Evolutionary conservation across 176 grass and related monocot species (phyloP).

Genomic region (Pontederia paniculata): DNA sequence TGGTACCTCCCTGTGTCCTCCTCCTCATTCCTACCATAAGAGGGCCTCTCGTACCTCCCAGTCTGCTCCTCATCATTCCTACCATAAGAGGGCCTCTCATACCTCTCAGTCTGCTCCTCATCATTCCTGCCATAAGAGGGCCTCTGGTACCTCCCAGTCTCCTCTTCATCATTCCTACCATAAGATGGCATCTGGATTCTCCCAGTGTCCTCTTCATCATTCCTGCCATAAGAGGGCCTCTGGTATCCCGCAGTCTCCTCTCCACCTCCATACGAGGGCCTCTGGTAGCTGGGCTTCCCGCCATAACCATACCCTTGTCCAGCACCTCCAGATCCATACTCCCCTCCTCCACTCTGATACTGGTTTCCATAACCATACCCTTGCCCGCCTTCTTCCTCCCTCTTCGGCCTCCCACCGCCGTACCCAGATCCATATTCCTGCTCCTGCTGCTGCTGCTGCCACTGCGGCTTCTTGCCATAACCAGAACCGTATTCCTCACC

Average conservation of each 20-base stretch:
- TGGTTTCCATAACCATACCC: constrained; percentile 27
- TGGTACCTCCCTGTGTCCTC: not conserved
- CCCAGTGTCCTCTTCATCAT: too few relatives aligned
- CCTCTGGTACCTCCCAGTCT: not conserved
- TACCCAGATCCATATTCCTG: constrained; percentile 14
- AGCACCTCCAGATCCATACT: constrained; percentile 20
- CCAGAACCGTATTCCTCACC: constrained; percentile 14
- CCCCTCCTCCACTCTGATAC: constrained; percentile 16
- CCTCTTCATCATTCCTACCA: too few relatives aligned
- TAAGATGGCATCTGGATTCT: too few relatives aligned
- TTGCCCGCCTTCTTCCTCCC: constrained; percentile 2
- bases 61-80: not conserved
- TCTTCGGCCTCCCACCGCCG: constrained; percentile 6
- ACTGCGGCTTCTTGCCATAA: not conserved
- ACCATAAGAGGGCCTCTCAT: not conserved
- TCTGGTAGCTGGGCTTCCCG: constrained; percentile 14
- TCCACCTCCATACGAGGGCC: not conserved
- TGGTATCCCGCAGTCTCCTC: not conserved
- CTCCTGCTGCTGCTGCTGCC: constrained; percentile 6
- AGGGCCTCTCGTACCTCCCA: not conserved
- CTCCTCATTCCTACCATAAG: not conserved
- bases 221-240: too few relatives aligned
- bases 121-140: not conserved
- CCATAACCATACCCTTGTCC: constrained; percentile 21
- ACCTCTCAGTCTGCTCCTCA: not conserved